These are phyloP conservation scores for Cladosporium sp. DNA, from an alignment of 2,329 filamentous ascomycete genomes.

Conservation along the genomic window DNA sequence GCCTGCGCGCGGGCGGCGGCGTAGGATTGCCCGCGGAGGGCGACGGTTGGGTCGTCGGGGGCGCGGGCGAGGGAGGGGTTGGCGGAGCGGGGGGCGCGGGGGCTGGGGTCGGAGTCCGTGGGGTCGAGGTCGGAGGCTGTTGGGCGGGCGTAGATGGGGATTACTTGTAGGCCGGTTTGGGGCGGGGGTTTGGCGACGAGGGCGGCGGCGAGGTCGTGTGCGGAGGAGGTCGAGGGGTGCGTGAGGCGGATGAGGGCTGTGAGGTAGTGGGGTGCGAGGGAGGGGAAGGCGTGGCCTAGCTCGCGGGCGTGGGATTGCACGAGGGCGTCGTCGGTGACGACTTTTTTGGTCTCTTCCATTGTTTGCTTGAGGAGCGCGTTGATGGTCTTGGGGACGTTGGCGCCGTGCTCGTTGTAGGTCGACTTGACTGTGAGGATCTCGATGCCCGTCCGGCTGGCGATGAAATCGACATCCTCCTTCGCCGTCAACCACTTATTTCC, in stretches of 20 bases:
- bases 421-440: slow-evolving; percentile 46
- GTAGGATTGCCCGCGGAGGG: slow-evolving; percentile 27
- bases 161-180: slow-evolving; percentile 39
- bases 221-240: slow-evolving; percentile 50
- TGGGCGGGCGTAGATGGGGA: slow-evolving; percentile 41
- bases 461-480: slow-evolving; percentile 54
- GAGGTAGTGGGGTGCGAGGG: slow-evolving; percentile 43
- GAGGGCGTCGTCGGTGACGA: slow-evolving; percentile 36
- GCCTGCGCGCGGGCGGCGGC: slow-evolving; percentile 44
- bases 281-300: slow-evolving; percentile 50
- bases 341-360: slow-evolving; percentile 34
- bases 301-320: slow-evolving; percentile 47
- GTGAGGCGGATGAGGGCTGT: slow-evolving; percentile 52
- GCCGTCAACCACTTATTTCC: slow-evolving; percentile 55
- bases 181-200: slow-evolving; percentile 37
- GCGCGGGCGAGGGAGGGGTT: slow-evolving; percentile 20
- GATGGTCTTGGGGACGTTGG: slow-evolving; percentile 52
- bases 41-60: slow-evolving; percentile 13
- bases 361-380: slow-evolving; percentile 46
- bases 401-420: slow-evolving; percentile 53
- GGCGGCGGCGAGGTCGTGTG: slow-evolving; percentile 54
- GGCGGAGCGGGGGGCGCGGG: slow-evolving; percentile 8
- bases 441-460: slow-evolving; percentile 47
- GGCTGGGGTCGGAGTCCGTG: slow-evolving; percentile 19
- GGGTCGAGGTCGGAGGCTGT: slow-evolving; percentile 28